Conservation (phyloP, 176 grass and related monocot genomes). For the Saccharum spontaneum region DNA sequence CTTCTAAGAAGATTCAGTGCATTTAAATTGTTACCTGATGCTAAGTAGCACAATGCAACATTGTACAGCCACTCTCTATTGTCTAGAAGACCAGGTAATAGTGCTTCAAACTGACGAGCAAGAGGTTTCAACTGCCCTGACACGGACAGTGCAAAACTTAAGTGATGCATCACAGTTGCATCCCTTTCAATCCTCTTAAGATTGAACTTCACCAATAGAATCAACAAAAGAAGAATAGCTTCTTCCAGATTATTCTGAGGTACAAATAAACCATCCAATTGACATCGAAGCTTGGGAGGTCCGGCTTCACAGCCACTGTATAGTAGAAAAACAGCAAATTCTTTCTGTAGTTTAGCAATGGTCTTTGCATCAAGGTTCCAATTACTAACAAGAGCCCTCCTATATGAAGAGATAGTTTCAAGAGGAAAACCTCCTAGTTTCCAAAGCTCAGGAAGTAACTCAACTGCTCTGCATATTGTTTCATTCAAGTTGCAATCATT, state of each 20-base stretch:
- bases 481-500: constrained; percentile 64
- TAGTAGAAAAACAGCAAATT: constrained; percentile 80
- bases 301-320: constrained; percentile 73
- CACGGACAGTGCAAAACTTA: constrained; percentile 75
- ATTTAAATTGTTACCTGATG: constrained; percentile 59
- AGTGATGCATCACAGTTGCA: constrained; percentile 65
- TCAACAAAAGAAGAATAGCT: constrained; percentile 80
- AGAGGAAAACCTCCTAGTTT: constrained; percentile 51
- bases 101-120: constrained; percentile 61
- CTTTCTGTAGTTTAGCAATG: constrained; percentile 68
- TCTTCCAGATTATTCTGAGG: constrained; percentile 85
- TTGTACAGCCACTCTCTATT: constrained; percentile 62
- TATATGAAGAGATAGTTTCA: constrained; percentile 75
- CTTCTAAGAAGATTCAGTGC: constrained; percentile 70
- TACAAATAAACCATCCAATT: constrained; percentile 71
- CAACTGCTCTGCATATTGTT: constrained; percentile 64
- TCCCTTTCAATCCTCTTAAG: constrained; percentile 70
- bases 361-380: constrained; percentile 68
- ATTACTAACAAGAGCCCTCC: constrained; percentile 66
- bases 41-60: constrained; percentile 78
- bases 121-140: constrained; percentile 66
- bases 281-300: constrained; percentile 48
- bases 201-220: constrained; percentile 80
- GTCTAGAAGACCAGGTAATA: constrained; percentile 58
- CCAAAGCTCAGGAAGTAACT: constrained; percentile 88